phyloP scores from a whole-genome alignment of 164 flowering plant genomes.

The Sedum album region DNA sequence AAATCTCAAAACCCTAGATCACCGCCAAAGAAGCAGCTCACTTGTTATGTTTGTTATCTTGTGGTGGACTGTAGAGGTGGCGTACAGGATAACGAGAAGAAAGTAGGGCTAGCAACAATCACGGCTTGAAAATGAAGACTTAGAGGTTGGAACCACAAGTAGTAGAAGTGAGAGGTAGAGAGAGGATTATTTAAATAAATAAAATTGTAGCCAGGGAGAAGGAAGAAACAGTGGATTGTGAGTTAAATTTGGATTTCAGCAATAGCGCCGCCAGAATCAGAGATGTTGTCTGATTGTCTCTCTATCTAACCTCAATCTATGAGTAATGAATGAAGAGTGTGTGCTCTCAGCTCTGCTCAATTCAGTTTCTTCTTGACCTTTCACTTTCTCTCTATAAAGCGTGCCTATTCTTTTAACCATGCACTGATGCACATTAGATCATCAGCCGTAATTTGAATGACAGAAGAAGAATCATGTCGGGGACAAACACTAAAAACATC shows the following conservation, averaged over 20 bases:
- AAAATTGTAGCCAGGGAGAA: background rate
- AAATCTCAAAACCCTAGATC: background rate
- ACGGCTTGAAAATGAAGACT: background rate
- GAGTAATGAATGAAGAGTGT: background rate
- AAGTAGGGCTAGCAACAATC: constrained; percentile 5
- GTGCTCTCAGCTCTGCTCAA: background rate
- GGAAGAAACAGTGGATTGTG: background rate
- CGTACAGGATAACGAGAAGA: background rate
- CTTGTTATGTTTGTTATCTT: background rate
- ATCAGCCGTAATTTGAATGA: background rate
- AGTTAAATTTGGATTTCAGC: constrained; percentile 2
- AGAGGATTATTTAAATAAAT: background rate
- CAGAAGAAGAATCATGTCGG: constrained; percentile 8
- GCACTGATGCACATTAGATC: constrained; percentile 5
- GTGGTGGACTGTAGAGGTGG: background rate
- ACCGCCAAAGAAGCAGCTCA: background rate
- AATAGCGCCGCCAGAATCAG: constrained; percentile 5
- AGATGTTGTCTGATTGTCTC: constrained; percentile 3
- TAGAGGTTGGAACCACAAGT: background rate
- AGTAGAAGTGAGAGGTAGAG: background rate
- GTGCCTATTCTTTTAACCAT: background rate
- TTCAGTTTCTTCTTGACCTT: background rate
- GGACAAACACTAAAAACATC: background rate
- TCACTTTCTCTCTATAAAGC: constrained; percentile 3
- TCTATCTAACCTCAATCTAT: background rate